Conservation (phyloP, 1,284 basidiomycete species). For the Trichosporon coremiiforme region DNA sequence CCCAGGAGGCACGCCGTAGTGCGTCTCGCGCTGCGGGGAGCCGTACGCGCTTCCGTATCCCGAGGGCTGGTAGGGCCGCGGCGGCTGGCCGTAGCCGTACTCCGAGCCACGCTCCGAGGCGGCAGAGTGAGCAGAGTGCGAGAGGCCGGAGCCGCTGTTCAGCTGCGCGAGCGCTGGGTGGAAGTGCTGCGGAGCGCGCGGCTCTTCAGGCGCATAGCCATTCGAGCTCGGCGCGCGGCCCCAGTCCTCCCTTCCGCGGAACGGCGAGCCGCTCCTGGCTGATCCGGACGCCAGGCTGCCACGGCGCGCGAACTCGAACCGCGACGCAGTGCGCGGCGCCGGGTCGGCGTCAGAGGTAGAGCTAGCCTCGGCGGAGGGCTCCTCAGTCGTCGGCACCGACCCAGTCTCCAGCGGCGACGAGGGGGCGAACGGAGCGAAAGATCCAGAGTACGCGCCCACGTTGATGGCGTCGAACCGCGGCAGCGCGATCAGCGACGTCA, state of each 20-base stretch:
- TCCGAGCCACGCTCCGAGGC: neutral
- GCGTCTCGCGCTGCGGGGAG: constrained; percentile 23
- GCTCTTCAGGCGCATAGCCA: constrained; percentile 28
- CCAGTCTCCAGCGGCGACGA: constrained; percentile 28
- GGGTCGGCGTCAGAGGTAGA: constrained; percentile 20
- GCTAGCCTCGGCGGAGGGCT: constrained; percentile 13
- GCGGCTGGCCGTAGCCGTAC: constrained; percentile 16
- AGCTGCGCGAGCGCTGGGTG: constrained; percentile 33
- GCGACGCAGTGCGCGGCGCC: constrained; percentile 28
- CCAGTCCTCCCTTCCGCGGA: constrained; percentile 33
- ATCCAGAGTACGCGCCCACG: constrained; percentile 26
- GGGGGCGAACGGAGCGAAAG: constrained; percentile 33
- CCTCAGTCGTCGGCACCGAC: constrained; percentile 25
- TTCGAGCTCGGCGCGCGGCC: constrained; percentile 27
- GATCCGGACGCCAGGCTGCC: constrained; percentile 20
- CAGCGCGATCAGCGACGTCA: constrained; percentile 30
- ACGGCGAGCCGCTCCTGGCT: constrained; percentile 25
- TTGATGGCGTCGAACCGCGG: constrained; percentile 22
- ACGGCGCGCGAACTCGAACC: constrained; percentile 34
- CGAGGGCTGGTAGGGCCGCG: neutral
- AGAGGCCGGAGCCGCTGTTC: constrained; percentile 23
- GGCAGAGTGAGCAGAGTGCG: constrained; percentile 18
- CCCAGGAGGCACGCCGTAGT: constrained; percentile 4
- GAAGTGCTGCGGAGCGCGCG: constrained; percentile 26
- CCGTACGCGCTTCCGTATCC: constrained; percentile 21